Conservation (phyloP, 345 rosid genomes). For the Linum usitatissimum region DNA sequence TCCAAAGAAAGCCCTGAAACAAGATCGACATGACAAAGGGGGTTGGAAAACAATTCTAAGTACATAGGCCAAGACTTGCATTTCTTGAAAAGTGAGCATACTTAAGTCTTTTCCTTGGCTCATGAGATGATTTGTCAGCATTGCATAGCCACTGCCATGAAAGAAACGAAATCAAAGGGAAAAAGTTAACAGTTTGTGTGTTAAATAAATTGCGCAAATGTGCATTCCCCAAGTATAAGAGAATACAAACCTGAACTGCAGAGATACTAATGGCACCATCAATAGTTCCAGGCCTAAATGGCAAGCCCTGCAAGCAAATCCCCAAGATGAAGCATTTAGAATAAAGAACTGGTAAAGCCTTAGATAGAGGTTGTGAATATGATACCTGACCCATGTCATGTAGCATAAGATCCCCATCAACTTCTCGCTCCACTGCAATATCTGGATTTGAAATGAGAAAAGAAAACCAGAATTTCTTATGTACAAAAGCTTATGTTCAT, state of each 20-base stretch:
- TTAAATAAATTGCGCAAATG: neutral
- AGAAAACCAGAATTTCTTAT: neutral
- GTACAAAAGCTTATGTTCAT: neutral
- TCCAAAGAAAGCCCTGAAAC: conserved; percentile 71
- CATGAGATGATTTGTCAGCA: conserved; percentile 92
- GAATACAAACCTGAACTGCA: conserved; percentile 63
- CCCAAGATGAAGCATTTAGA: neutral
- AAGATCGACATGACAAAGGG: neutral
- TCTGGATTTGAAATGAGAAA: conserved; percentile 24
- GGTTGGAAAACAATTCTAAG: neutral
- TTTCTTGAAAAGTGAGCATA: conserved; percentile 21
- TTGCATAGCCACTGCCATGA: conserved; percentile 82
- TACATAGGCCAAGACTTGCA: neutral
- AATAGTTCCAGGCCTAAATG: conserved; percentile 68
- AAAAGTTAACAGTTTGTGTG: neutral
- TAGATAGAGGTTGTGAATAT: no score
- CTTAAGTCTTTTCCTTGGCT: conserved; percentile 80
- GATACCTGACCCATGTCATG: conserved; percentile 98
- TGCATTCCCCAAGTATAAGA: neutral
- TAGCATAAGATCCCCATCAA: conserved; percentile 84
- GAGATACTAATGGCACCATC: conserved; percentile 97
- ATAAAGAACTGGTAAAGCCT: neutral
- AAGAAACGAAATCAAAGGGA: conserved; percentile 1
- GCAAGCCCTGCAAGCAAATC: conserved; percentile 56
- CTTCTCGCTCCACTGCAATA: conserved; percentile 78